These are phyloP conservation scores for Lyophyllum shimeji DNA, from an alignment of 768 basidiomycete species.

Conservation along the genomic window DNA sequence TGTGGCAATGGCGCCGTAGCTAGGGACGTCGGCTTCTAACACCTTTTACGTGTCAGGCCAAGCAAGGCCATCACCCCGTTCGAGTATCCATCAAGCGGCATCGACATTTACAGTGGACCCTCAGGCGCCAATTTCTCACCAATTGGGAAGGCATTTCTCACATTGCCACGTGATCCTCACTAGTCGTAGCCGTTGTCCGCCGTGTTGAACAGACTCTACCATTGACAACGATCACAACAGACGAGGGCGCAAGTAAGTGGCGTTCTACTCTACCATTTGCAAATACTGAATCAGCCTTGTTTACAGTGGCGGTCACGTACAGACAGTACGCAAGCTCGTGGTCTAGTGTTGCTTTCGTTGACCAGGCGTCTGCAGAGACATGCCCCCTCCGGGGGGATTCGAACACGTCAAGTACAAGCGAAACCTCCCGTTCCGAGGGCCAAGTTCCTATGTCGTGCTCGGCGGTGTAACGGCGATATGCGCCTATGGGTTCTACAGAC, in stretches of 20 bases:
- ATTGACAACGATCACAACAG: conserved; percentile 3
- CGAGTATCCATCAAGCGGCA: background rate
- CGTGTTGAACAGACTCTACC: background rate
- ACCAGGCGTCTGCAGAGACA: conserved; percentile 63
- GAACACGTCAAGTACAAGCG: conserved; percentile 93
- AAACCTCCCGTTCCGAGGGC: conserved; percentile 88
- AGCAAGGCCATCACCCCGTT: too few relatives aligned
- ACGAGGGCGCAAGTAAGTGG: background rate
- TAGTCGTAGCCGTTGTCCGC: background rate
- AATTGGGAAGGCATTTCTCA: background rate
- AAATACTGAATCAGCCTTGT: background rate
- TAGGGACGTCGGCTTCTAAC: background rate
- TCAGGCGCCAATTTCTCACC: background rate
- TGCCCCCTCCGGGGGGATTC: conserved; percentile 94
- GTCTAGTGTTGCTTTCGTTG: conserved; percentile 27
- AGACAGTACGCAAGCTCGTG: conserved; percentile 52
- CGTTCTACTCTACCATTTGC: background rate
- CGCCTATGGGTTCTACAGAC: conserved; percentile 87
- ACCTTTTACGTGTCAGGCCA: background rate
- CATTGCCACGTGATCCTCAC: background rate
- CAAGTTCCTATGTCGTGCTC: conserved; percentile 82
- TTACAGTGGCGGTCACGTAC: conserved; percentile 57
- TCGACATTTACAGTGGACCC: background rate
- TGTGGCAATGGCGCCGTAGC: background rate
- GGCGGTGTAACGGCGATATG: conserved; percentile 85